These are phyloP conservation scores for Suillus alpinus DNA, from an alignment of 768 basidiomycete species.

Conservation along the genomic window DNA sequence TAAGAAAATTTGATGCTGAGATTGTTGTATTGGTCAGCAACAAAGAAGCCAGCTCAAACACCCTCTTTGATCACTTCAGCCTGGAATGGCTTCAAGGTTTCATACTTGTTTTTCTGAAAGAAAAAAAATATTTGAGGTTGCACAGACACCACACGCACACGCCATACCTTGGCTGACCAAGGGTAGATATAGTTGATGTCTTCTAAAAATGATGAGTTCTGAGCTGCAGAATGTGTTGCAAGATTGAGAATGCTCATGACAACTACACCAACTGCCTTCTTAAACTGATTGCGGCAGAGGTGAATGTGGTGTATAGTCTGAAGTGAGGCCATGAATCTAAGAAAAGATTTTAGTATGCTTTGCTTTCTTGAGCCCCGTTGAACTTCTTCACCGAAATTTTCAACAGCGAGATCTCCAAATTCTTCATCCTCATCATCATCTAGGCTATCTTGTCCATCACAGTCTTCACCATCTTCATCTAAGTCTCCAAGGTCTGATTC, in stretches of 20 bases:
- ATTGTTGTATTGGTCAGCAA: not conserved
- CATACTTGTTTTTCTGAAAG: not conserved
- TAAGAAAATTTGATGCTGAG: not conserved
- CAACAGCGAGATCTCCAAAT: not conserved
- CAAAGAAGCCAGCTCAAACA: not conserved
- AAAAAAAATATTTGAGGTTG: not conserved
- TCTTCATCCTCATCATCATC: not conserved
- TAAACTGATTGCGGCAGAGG: not conserved
- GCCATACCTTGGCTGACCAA: not conserved
- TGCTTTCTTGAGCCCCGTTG: too few relatives aligned
- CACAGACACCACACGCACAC: not conserved
- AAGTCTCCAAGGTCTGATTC: not conserved
- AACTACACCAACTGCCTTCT: not conserved
- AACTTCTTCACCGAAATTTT: not conserved
- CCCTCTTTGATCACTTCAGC: not conserved
- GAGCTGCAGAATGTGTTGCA: not conserved
- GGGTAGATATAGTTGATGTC: conserved; percentile 1
- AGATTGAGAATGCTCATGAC: not conserved
- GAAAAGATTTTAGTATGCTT: too few relatives aligned
- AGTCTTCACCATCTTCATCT: not conserved
- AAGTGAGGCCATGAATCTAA: not conserved
- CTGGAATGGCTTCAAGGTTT: not conserved
- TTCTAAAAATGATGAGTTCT: not conserved
- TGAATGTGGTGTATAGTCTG: not conserved
- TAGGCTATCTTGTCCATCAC: not conserved